Conservation (phyloP, 805 yeast species). For the Metschnikowia reukaufii region DNA sequence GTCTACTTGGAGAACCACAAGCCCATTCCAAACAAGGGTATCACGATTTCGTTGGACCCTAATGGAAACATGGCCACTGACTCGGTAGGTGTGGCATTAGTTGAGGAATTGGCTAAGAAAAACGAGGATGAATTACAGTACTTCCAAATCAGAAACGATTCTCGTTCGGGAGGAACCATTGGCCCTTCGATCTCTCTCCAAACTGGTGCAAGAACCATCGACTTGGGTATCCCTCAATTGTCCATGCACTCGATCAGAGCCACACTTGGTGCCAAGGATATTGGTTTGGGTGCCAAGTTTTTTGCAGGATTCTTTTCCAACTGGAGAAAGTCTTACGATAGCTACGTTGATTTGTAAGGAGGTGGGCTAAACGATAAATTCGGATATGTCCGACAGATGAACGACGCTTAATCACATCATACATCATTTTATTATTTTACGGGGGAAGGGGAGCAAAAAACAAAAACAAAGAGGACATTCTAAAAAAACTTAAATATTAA, state of each 20-base stretch:
- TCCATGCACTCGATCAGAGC: conserved; percentile 89
- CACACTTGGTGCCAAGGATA: conserved; percentile 72
- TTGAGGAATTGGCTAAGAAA: conserved; percentile 64
- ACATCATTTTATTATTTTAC: too few species aligned
- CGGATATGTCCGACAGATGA: too few species aligned
- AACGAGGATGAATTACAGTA: conserved; percentile 70
- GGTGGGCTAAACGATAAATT: too few species aligned
- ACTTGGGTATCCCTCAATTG: conserved; percentile 78
- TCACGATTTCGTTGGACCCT: conserved; percentile 70
- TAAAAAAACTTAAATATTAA: too few species aligned
- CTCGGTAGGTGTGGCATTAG: conserved; percentile 65
- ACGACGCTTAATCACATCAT: too few species aligned
- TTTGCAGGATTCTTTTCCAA: conserved; percentile 66
- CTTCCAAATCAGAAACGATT: conserved; percentile 84
- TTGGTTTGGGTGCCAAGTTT: conserved; percentile 70
- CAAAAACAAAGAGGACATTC: too few species aligned
- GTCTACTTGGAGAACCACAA: conserved; percentile 76
- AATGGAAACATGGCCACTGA: conserved; percentile 86
- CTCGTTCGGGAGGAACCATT: conserved; percentile 86
- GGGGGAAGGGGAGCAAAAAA: too few species aligned
- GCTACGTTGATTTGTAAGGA: conserved; percentile 47
- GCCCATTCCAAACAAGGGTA: conserved; percentile 77
- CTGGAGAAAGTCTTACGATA: conserved; percentile 63
- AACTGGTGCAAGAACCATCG: conserved; percentile 76
- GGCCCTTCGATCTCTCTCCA: conserved; percentile 68